Evolutionary conservation across 164 flowering plant species (phyloP).

Genomic region (Nelumbo lutea): DNA sequence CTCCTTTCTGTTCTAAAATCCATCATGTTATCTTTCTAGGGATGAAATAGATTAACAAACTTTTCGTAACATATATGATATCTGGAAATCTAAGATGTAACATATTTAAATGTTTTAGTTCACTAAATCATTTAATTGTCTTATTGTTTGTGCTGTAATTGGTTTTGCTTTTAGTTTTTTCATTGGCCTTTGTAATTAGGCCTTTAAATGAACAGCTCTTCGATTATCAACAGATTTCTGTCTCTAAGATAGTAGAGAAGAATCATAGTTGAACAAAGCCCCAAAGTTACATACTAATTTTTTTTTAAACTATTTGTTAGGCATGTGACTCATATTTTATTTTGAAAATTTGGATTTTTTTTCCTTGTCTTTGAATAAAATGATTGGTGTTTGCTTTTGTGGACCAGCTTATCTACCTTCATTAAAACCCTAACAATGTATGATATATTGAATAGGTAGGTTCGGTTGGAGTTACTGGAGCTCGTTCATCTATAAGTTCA

Average conservation of each 20-base stretch:
- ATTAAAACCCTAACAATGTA: not conserved
- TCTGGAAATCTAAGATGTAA: not conserved
- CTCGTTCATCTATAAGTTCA: slow-evolving; percentile 61
- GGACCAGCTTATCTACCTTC: too few relatives aligned
- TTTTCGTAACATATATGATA: not conserved
- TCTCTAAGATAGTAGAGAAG: not conserved
- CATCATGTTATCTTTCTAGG: too few relatives aligned
- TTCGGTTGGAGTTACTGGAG: slow-evolving; percentile 86
- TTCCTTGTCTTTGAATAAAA: too few relatives aligned
- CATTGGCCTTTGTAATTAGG: not conserved
- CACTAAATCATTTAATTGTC: not conserved
- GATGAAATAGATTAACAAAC: not conserved
- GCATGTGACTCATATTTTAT: not conserved
- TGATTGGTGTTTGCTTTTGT: not conserved
- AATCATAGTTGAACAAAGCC: not conserved
- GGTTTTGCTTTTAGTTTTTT: not conserved
- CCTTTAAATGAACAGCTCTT: not conserved
- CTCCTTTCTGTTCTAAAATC: too few relatives aligned
- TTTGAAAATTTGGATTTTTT: not conserved
- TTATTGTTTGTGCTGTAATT: not conserved
- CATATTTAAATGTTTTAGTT: not conserved
- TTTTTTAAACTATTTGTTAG: too few relatives aligned
- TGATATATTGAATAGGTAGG: slow-evolving; percentile 48
- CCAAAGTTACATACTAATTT: not conserved
- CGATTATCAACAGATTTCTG: not conserved